Conservation (phyloP, 495 filamentous ascomycete species). For the Trichoderma gamsii region DNA sequence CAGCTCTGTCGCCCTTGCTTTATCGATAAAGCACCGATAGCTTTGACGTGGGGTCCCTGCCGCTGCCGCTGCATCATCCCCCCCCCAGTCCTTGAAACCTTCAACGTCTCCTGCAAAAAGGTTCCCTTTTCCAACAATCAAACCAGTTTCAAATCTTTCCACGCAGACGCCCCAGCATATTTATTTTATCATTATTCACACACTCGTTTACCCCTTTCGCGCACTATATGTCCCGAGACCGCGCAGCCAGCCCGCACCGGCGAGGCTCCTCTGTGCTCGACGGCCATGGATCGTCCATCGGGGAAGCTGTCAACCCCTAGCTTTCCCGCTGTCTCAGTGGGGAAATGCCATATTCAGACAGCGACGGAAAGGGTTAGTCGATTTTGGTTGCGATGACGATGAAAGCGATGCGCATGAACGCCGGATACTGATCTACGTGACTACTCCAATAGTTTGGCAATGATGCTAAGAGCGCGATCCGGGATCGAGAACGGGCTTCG, state of each 20-base stretch:
- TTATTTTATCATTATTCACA: not conserved
- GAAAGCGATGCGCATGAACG: not conserved
- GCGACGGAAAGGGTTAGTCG: conserved; percentile 3
- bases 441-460: not conserved
- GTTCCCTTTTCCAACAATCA: not conserved
- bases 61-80: not conserved
- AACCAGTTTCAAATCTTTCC: not conserved
- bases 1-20: not conserved
- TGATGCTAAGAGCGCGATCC: conserved; percentile 5
- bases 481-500: conserved; percentile 12
- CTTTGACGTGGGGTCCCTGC: not conserved
- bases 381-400: not conserved
- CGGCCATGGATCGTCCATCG: conserved; percentile 3
- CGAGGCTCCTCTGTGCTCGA: not conserved
- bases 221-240: not conserved
- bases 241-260: conserved; percentile 1
- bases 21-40: conserved; percentile 6
- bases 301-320: not conserved
- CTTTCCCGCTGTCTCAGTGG: not conserved
- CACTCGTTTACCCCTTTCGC: not conserved
- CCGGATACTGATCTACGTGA: not conserved
- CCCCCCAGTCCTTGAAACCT: not conserved
- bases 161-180: too few relatives aligned
- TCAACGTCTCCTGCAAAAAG: not conserved
- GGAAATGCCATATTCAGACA: not conserved